A percentile compares a stretch with the other conserved stretches of the same genome.
These are phyloP conservation scores for Lagenidium giganteum DNA, from an alignment of 352 stramenopile species.

Conservation along the genomic window DNA sequence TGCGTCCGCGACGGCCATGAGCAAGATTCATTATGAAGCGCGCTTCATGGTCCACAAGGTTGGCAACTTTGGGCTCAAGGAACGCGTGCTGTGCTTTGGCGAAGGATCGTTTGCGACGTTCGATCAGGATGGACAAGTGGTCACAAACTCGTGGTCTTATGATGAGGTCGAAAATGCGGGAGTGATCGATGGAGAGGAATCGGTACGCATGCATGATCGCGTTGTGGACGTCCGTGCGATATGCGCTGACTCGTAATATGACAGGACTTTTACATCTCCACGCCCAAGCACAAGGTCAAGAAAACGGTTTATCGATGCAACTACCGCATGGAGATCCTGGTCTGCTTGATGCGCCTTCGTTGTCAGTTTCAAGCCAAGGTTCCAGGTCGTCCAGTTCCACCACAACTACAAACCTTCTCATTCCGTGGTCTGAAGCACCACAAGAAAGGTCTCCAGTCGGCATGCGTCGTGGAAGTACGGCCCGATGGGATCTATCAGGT, in stretches of 20 bases:
- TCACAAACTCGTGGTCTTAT: slow-evolving; percentile 82
- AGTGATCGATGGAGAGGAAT: slow-evolving; percentile 64
- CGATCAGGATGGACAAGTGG: slow-evolving; percentile 57
- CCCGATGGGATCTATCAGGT: slow-evolving; percentile 74
- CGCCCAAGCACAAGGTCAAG: slow-evolving; percentile 72
- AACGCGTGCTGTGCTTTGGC: slow-evolving; percentile 77
- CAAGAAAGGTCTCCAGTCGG: slow-evolving; percentile 46
- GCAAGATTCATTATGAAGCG: slow-evolving; percentile 53
- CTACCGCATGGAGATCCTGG: slow-evolving; percentile 80
- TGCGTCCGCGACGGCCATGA: too few species aligned
- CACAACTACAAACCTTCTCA: slow-evolving; percentile 43
- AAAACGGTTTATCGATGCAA: slow-evolving; percentile 78
- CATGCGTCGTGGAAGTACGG: slow-evolving; percentile 61
- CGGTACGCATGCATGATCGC: too few species aligned
- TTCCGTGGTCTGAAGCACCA: slow-evolving; percentile 67
- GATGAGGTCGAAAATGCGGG: slow-evolving; percentile 62
- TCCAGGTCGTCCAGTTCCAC: slow-evolving; percentile 10
- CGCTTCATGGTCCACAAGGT: slow-evolving; percentile 86
- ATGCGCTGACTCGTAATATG: too few species aligned
- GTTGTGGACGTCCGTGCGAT: too few species aligned
- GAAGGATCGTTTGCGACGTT: slow-evolving; percentile 70
- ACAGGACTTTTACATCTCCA: slow-evolving; percentile 69
- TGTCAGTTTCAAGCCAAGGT: slow-evolving; percentile 51
- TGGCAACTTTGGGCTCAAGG: slow-evolving; percentile 78
- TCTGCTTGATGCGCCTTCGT: slow-evolving; percentile 71